These are phyloP conservation scores for Cordyceps farinosa DNA, from an alignment of 2,329 filamentous ascomycete genomes.

Conservation along the genomic window DNA sequence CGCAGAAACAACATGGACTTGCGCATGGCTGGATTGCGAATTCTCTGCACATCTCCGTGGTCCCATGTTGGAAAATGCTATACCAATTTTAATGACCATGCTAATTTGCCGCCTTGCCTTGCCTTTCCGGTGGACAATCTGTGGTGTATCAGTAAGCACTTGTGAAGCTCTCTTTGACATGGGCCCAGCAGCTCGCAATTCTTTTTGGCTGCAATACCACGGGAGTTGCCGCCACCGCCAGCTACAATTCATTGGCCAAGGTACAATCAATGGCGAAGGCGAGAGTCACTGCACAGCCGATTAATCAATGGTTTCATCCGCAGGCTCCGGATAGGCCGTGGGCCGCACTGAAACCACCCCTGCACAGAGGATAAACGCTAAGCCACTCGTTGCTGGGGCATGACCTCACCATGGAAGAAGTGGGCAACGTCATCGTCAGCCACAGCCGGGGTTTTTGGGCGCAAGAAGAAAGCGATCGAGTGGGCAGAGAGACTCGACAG, in stretches of 20 bases:
- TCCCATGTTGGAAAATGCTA: too few relatives aligned
- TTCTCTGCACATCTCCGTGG: too few relatives aligned
- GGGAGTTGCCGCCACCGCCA: neutral
- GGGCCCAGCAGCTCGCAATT: neutral
- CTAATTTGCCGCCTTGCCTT: too few relatives aligned
- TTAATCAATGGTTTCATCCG: neutral
- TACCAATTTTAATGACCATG: too few relatives aligned
- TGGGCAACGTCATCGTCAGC: conserved; percentile 1
- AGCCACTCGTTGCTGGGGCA: conserved; percentile 1
- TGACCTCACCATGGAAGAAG: neutral
- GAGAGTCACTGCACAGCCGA: neutral
- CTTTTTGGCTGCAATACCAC: neutral
- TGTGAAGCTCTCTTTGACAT: too few relatives aligned
- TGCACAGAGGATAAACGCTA: neutral
- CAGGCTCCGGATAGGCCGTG: neutral
- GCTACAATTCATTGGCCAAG: neutral
- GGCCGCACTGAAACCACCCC: neutral
- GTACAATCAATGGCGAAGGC: neutral
- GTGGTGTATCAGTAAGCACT: too few relatives aligned
- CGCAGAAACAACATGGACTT: too few relatives aligned
- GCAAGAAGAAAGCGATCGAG: neutral
- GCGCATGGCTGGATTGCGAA: too few relatives aligned
- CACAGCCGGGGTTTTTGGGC: neutral
- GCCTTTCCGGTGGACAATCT: too few relatives aligned
- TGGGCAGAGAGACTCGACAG: neutral